Evolutionary conservation across 1,284 basidiomycete species (phyloP).

Genomic region (Apiotrichum mycotoxinovorans): DNA sequence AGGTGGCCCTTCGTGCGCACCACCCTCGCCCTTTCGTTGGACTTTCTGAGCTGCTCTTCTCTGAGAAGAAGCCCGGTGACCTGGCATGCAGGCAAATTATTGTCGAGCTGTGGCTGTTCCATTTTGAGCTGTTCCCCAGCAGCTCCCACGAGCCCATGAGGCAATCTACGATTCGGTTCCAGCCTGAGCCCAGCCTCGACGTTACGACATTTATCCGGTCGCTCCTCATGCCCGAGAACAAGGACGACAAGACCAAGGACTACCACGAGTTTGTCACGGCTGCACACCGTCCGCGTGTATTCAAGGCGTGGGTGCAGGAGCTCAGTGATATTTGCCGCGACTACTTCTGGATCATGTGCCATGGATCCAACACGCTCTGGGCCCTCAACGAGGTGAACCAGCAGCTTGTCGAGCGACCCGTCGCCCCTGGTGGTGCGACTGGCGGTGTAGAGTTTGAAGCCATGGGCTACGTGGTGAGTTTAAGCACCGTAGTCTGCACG

Average conservation of each 20-base stretch:
- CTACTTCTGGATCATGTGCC: constrained; percentile 98
- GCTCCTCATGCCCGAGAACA: constrained; percentile 42
- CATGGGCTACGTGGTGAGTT: constrained; percentile 83
- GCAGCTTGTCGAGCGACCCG: constrained; percentile 77
- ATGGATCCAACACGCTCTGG: constrained; percentile 89
- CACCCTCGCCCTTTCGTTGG: constrained; percentile 82
- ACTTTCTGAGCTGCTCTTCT: constrained; percentile 78
- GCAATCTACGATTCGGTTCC: neutral
- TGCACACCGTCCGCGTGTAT: constrained; percentile 75
- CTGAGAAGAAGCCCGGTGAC: constrained; percentile 96
- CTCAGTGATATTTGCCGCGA: constrained; percentile 85
- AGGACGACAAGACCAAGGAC: constrained; percentile 39
- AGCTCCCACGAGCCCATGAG: neutral
- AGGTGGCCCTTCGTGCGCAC: constrained; percentile 67
- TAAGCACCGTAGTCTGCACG: no score
- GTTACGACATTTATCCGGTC: constrained; percentile 33
- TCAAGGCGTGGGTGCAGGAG: constrained; percentile 87
- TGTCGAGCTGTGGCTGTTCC: constrained; percentile 71
- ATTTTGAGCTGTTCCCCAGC: constrained; percentile 74
- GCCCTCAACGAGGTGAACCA: constrained; percentile 74
- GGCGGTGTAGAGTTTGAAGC: constrained; percentile 98
- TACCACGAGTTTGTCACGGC: constrained; percentile 83
- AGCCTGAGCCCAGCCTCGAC: constrained; percentile 10
- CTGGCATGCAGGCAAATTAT: constrained; percentile 84
- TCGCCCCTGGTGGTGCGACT: constrained; percentile 95